Percentiles rank a stretch among this genome's conserved stretches.
phyloP scores from a whole-genome alignment of 1,284 basidiomycete genomes.

The Crucibulum cyathiforme region DNA sequence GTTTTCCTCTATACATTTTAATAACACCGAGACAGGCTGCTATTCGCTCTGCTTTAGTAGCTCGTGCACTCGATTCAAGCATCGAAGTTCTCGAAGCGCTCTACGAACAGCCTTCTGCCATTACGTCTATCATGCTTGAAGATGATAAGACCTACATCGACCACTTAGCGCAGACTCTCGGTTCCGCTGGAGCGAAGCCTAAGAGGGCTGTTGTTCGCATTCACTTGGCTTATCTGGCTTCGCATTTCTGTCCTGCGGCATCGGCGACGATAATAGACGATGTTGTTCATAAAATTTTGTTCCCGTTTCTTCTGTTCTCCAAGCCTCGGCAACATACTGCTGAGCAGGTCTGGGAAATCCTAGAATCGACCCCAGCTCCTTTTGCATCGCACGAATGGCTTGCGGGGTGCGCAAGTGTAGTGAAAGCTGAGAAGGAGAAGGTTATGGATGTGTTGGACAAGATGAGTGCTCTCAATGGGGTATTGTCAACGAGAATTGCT shows the following conservation, averaged over 20 bases:
- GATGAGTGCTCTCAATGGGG: conserved; percentile 58
- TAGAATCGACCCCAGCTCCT: conserved; percentile 35
- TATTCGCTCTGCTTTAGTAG: conserved; percentile 58
- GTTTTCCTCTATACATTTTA: neutral
- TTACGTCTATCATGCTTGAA: conserved; percentile 53
- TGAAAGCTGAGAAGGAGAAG: conserved; percentile 42
- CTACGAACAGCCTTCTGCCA: conserved; percentile 55
- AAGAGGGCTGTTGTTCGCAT: conserved; percentile 58
- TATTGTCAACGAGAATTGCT: conserved; percentile 64
- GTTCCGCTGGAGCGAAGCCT: conserved; percentile 46
- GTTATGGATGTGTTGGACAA: conserved; percentile 44
- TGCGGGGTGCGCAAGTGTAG: conserved; percentile 51
- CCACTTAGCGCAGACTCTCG: conserved; percentile 52
- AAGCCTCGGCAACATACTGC: conserved; percentile 72
- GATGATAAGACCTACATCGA: conserved; percentile 53
- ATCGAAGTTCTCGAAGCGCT: conserved; percentile 67
- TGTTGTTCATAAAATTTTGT: conserved; percentile 67
- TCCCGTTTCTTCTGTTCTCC: conserved; percentile 77
- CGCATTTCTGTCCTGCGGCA: conserved; percentile 47
- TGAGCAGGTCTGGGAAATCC: conserved; percentile 67
- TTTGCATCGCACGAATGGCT: conserved; percentile 44
- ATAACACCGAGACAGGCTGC: conserved; percentile 44
- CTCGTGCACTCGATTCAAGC: conserved; percentile 72
- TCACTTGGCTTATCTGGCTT: conserved; percentile 70
- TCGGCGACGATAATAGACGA: conserved; percentile 44